Percentiles rank a stretch among this genome's conserved stretches.
phyloP scores from a whole-genome alignment of 2,329 filamentous ascomycete genomes.

The Orbilia quercus region DNA sequence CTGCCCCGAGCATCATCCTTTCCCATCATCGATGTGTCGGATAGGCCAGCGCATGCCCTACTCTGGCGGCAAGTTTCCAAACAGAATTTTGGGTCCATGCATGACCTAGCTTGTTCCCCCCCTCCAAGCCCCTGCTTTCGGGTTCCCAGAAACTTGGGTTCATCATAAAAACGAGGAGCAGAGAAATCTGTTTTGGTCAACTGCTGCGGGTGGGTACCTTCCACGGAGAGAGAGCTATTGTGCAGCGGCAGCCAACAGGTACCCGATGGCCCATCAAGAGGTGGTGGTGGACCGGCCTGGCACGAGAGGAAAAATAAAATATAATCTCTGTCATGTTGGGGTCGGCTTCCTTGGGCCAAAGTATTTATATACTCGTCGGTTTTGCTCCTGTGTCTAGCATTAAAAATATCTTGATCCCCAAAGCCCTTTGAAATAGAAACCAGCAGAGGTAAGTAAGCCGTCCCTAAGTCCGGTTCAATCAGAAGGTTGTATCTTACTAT shows the following conservation, averaged over 20 bases:
- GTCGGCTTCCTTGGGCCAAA: conserved; percentile 3
- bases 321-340: background rate
- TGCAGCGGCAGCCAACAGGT: conserved; percentile 6
- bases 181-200: background rate
- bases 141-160: background rate
- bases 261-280: no score
- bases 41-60: background rate
- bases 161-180: conserved; percentile 17
- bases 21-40: background rate
- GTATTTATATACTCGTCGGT: conserved; percentile 38
- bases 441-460: conserved; percentile 33
- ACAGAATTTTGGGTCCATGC: background rate
- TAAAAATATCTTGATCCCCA: conserved; percentile 45
- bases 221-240: conserved; percentile 5
- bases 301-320: conserved; percentile 5
- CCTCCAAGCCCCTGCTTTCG: conserved; percentile 8
- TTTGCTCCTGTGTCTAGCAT: conserved; percentile 38
- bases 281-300: background rate
- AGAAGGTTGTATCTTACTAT: conserved; percentile 16
- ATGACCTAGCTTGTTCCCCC: background rate
- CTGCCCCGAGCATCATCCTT: no score
- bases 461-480: conserved; percentile 11
- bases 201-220: conserved; percentile 6
- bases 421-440: conserved; percentile 14
- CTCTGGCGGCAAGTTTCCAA: background rate